Base-by-base conservation (phyloP, 2,329 filamentous ascomycete species). In the Phialemoniopsis sp. region DNA sequence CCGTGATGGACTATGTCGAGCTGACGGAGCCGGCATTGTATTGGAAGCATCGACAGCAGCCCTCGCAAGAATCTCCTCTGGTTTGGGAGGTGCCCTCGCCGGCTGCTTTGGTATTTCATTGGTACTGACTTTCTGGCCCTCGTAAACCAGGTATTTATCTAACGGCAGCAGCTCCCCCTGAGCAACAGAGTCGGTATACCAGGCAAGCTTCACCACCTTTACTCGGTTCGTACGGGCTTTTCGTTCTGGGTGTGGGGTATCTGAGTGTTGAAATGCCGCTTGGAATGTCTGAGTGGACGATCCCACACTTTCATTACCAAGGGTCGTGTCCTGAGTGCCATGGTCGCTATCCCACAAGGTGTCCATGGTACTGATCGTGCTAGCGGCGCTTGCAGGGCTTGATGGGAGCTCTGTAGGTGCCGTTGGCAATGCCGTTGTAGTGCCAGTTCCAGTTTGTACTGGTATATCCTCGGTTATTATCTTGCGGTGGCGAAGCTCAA, bases 401-500 rank as follows among this genome's bases (percentile, higher is more conserved):
- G 21, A 26, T 6, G 21, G 21, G 10, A 10, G 6, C 10, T 26
- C 21, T 6, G 21, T 10, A 26, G 6, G 21, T 10, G 21, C 21
- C 21, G 6, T 26, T 6, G 6, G 6, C 10, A 10, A 26, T 6
- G 21, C 6, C 21, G 21, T 6, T 6, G 21, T 6, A 26, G 21
- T 10, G 6, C 10, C 6, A 26, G 10, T 26, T 10, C 21, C 6
- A 26, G 21, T 10, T 10, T 26, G 21, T 6, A 12, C 8, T 12
- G 30, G 8, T 4, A 68, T 49, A 41, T 80, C 77, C 39, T 77
- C 68, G 0, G 80, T 80, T 31, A 62, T 57, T 3, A 95, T 50
- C 13, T 80, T 82, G 34, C 78, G 73, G 7, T 78, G 73, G 38
- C 87, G 74, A 44, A 97, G 66, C 61, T 97, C 91, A 50, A 94